These are phyloP conservation scores for Debaryomyces sp. DNA, from an alignment of 1,139 yeast species.

Conservation along the genomic window DNA sequence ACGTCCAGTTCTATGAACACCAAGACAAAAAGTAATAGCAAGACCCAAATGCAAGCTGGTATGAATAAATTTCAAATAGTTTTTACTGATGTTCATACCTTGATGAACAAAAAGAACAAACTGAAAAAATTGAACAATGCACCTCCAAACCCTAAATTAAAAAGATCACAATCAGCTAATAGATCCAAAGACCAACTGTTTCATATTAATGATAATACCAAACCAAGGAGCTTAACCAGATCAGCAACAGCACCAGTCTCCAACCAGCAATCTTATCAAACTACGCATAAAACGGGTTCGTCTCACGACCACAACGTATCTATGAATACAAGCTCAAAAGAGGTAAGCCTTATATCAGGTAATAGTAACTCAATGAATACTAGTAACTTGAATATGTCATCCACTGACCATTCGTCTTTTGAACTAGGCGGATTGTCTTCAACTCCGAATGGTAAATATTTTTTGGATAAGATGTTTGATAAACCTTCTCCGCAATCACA, in stretches of 20 bases:
- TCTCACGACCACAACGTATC: constrained; percentile 21
- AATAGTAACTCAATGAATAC: constrained; percentile 29
- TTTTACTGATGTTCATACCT: constrained; percentile 51
- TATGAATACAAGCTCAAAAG: constrained; percentile 23
- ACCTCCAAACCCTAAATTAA: background rate
- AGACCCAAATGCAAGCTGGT: constrained; percentile 46
- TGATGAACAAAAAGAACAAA: constrained; percentile 41
- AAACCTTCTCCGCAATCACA: constrained; percentile 40
- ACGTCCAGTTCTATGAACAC: background rate
- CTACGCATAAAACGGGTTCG: background rate
- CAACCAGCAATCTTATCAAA: constrained; percentile 7
- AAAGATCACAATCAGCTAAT: constrained; percentile 7
- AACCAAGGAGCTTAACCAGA: constrained; percentile 8
- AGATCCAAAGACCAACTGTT: background rate
- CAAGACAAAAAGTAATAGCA: constrained; percentile 13
- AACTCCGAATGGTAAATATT: constrained; percentile 46
- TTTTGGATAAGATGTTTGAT: constrained; percentile 45
- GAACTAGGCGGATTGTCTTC: constrained; percentile 41
- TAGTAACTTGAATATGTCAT: constrained; percentile 26
- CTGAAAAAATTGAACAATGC: constrained; percentile 17
- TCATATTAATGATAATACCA: background rate
- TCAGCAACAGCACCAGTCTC: constrained; percentile 11
- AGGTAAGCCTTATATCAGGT: constrained; percentile 27
- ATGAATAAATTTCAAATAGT: constrained; percentile 57
- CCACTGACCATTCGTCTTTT: constrained; percentile 39